phyloP scores from a whole-genome alignment of 257 asterid genomes.

The Petrea volubilis region DNA sequence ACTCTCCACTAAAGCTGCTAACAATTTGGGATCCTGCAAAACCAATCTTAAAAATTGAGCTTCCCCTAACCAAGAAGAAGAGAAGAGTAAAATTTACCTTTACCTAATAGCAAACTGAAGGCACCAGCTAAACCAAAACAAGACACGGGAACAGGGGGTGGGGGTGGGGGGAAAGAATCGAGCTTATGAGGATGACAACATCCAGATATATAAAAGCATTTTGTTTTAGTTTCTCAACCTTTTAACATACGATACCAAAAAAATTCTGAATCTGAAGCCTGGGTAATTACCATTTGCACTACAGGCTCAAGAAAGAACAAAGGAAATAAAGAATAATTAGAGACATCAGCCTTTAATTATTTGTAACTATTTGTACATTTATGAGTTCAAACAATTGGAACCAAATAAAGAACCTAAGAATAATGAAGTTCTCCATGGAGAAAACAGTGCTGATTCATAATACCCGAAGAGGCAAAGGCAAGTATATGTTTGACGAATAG shows the following conservation, averaged over 20 bases:
- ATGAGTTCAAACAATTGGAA: neutral
- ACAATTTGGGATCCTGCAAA: constrained; percentile 88
- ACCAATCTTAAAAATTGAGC: constrained; percentile 18
- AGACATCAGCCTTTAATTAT: neutral
- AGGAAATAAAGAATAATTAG: neutral
- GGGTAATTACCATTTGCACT: neutral
- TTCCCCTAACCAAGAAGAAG: constrained; percentile 8
- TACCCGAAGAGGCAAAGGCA: neutral
- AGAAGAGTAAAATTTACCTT: constrained; percentile 3
- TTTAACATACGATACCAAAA: neutral
- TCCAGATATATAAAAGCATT: neutral
- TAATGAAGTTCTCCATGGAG: neutral
- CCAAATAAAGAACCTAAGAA: neutral
- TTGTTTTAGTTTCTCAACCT: neutral
- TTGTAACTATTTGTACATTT: neutral
- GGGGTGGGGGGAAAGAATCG: neutral
- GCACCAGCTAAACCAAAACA: neutral
- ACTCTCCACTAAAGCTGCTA: constrained; percentile 89
- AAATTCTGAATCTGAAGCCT: neutral
- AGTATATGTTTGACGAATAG: neutral
- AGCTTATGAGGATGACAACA: neutral
- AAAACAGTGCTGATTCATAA: neutral
- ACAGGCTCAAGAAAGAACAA: neutral
- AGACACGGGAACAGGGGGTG: too few species aligned
- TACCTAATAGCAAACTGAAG: constrained; percentile 9